A percentile compares a stretch with the other conserved stretches of the same genome.
Evolutionary conservation across 208 protist species (phyloP).

Genomic region (Leishmania braziliensis): DNA sequence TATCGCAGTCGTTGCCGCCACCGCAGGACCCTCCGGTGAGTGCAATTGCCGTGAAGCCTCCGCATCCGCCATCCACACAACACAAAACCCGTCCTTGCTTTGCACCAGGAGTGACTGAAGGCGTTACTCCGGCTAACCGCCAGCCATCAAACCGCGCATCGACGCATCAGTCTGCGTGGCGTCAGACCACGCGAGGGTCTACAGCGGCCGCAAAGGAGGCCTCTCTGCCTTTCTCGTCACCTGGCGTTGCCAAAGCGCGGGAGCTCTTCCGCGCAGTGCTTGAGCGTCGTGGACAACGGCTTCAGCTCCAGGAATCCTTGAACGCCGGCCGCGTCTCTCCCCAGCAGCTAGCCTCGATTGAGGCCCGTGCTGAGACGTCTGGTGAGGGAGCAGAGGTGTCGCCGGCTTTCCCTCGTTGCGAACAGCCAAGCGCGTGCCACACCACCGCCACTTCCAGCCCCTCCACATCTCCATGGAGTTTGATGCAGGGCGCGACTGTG

Average conservation of each 20-base stretch:
- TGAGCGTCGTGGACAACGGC: conserved; percentile 13
- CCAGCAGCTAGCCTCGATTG: background rate
- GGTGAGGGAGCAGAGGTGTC: background rate
- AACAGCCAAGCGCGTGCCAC: background rate
- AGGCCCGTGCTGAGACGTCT: background rate
- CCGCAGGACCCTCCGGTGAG: background rate
- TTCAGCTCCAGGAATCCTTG: conserved; percentile 1
- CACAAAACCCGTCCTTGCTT: background rate
- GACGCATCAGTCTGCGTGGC: background rate
- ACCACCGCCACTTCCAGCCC: background rate
- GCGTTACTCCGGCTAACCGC: background rate
- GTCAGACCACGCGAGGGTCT: background rate
- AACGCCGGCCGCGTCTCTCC: background rate
- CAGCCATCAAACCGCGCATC: background rate
- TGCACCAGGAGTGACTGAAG: background rate
- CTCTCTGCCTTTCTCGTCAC: background rate
- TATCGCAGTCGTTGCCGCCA: background rate
- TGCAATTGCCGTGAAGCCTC: background rate
- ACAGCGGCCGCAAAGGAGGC: background rate
- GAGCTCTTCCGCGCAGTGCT: conserved; percentile 14
- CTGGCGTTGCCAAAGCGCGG: background rate
- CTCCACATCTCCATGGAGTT: background rate
- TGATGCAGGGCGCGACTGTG: background rate
- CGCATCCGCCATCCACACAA: background rate
- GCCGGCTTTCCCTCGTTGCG: background rate